These are phyloP conservation scores for Trichoderma arundinaceum DNA, from an alignment of 2,329 filamentous ascomycete species.

Conservation along the genomic window DNA sequence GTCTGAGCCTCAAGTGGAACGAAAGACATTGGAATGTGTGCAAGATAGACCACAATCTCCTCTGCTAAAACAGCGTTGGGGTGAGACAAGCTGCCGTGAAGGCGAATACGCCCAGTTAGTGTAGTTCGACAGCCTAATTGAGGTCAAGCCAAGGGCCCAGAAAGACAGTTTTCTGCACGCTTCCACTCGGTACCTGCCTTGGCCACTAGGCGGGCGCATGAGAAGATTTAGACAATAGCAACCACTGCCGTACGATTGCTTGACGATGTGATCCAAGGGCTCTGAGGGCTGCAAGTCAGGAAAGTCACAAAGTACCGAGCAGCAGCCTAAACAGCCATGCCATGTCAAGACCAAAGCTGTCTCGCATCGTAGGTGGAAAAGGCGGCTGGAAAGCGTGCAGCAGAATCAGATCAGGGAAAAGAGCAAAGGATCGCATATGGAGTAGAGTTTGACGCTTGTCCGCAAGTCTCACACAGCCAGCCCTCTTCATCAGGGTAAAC, in stretches of 20 bases:
- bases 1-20: slow-evolving; percentile 28
- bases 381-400: background rate
- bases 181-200: background rate
- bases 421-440: slow-evolving; percentile 7
- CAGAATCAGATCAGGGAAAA: slow-evolving; percentile 13
- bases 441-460: slow-evolving; percentile 25
- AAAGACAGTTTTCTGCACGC: background rate
- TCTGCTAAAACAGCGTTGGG: slow-evolving; percentile 36
- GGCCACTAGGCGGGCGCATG: background rate
- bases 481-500: slow-evolving; percentile 15
- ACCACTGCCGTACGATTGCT: background rate
- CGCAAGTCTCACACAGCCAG: slow-evolving; percentile 25
- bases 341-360: slow-evolving; percentile 16
- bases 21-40: slow-evolving; percentile 32
- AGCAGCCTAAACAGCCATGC: slow-evolving; percentile 1
- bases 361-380: background rate
- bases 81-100: slow-evolving; percentile 40
- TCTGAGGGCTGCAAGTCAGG: background rate
- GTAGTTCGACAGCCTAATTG: slow-evolving; percentile 12
- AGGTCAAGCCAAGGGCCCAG: slow-evolving; percentile 25
- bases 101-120: slow-evolving; percentile 4
- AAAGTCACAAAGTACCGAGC: background rate
- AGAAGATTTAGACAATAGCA: background rate
- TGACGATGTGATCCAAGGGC: background rate
- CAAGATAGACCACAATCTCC: slow-evolving; percentile 35